Percentiles rank a stretch among this genome's conserved stretches.
Conservation (phyloP, 768 basidiomycete genomes). For the Calocybe indica region DNA sequence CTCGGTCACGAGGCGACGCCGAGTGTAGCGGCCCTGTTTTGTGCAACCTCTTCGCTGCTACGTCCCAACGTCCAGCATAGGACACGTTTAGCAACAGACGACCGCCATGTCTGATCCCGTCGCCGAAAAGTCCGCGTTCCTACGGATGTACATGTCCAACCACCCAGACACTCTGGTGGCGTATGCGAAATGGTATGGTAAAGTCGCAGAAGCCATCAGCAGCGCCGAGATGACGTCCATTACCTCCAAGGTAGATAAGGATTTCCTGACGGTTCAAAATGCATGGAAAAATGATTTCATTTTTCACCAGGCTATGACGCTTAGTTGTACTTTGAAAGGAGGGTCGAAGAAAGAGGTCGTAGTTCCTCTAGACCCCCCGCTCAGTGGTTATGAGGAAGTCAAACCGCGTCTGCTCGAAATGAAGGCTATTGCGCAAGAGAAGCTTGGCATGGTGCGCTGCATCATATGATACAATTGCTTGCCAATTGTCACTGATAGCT, state of each 20-base stretch:
- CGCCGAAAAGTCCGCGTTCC: slow-evolving; percentile 67
- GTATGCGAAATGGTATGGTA: slow-evolving; percentile 74
- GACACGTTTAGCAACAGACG: no score
- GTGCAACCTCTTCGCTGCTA: no score
- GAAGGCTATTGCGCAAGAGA: slow-evolving; percentile 77
- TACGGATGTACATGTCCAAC: slow-evolving; percentile 80
- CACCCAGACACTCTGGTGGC: slow-evolving; percentile 84
- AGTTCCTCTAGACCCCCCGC: slow-evolving; percentile 64
- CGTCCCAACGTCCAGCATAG: no score
- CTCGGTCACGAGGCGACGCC: no score
- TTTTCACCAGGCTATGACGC: slow-evolving; percentile 55
- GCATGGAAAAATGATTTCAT: background rate
- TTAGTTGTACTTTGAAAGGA: slow-evolving; percentile 53
- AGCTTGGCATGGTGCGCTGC: slow-evolving; percentile 68
- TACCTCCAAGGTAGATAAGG: slow-evolving; percentile 49
- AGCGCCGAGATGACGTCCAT: slow-evolving; percentile 71
- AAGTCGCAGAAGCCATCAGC: slow-evolving; percentile 46
- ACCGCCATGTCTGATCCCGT: slow-evolving; percentile 61
- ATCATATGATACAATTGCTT: background rate
- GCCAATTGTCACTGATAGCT: background rate
- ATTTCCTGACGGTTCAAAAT: background rate
- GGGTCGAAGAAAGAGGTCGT: slow-evolving; percentile 41
- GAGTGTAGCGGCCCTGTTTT: no score
- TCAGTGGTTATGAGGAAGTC: slow-evolving; percentile 73
- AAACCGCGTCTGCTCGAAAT: slow-evolving; percentile 75